These are phyloP conservation scores for Plectosphaerella cucumerina DNA, from an alignment of 2,329 filamentous ascomycete species.

Conservation along the genomic window DNA sequence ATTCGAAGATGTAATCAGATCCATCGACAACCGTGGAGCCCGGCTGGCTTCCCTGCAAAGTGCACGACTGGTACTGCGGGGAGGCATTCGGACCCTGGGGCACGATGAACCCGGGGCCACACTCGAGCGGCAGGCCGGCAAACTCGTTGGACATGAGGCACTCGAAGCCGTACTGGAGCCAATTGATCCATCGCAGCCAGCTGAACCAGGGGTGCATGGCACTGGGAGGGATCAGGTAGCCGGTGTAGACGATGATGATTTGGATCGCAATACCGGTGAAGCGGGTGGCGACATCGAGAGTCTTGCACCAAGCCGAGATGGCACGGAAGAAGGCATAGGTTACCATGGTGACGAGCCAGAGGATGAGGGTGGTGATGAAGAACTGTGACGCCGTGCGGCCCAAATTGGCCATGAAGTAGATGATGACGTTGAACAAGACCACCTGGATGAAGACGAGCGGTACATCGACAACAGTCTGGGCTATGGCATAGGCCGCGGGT, in stretches of 20 bases:
- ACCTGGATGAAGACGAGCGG: conserved; percentile 56
- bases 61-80: conserved; percentile 53
- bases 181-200: conserved; percentile 55
- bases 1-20: conserved; percentile 47
- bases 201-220: conserved; percentile 39
- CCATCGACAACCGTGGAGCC: conserved; percentile 50
- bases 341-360: conserved; percentile 48
- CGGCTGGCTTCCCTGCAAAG: conserved; percentile 51
- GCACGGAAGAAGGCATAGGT: conserved; percentile 52
- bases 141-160: conserved; percentile 64
- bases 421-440: conserved; percentile 53
- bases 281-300: conserved; percentile 38
- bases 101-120: conserved; percentile 49
- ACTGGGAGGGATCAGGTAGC: conserved; percentile 47
- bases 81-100: conserved; percentile 41
- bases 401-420: conserved; percentile 58
- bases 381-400: conserved; percentile 55
- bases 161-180: conserved; percentile 58
- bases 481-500: conserved; percentile 50
- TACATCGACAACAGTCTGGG: conserved; percentile 33
- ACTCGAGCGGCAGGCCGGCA: conserved; percentile 48
- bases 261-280: conserved; percentile 22
- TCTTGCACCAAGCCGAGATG: conserved; percentile 42
- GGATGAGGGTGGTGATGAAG: conserved; percentile 54
- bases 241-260: conserved; percentile 22